Evolutionary conservation across 2,329 filamentous ascomycete genomes (phyloP).

Genomic region (Teratosphaeriaceae sp.): DNA sequence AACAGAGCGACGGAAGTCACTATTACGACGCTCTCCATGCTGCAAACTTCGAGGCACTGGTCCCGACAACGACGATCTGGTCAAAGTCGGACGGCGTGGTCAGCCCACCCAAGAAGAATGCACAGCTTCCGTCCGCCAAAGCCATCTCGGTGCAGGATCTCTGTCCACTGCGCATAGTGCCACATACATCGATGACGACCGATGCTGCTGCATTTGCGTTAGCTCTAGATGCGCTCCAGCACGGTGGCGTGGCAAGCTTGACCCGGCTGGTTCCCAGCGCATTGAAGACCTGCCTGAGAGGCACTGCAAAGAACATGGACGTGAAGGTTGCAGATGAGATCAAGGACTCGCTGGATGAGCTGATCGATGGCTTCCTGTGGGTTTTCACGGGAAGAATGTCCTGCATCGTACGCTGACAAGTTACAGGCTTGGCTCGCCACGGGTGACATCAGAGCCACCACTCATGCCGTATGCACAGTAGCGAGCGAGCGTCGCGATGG

Average conservation of each 20-base stretch:
- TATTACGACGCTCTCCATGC: conserved; percentile 23
- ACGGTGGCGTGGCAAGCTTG: conserved; percentile 20
- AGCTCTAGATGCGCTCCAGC: conserved; percentile 23
- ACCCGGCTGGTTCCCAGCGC: conserved; percentile 11
- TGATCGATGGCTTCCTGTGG: conserved; percentile 20
- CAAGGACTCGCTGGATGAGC: conserved; percentile 10
- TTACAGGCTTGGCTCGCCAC: conserved; percentile 8
- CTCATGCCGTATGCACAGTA: conserved; percentile 11
- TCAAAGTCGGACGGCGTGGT: conserved; percentile 24
- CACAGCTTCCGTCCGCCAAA: conserved; percentile 22
- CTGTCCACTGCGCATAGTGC: conserved; percentile 18
- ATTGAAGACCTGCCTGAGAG: conserved; percentile 14
- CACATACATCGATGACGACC: conserved; percentile 22
- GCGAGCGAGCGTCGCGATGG: too few species aligned
- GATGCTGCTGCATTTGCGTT: conserved; percentile 23
- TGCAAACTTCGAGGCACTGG: conserved; percentile 17
- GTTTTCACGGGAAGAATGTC: background rate
- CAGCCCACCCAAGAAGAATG: conserved; percentile 20
- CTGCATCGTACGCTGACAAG: background rate
- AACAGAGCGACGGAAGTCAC: conserved; percentile 23
- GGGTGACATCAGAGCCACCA: conserved; percentile 10
- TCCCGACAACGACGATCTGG: conserved; percentile 26
- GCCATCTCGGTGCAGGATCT: conserved; percentile 19
- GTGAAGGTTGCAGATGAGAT: conserved; percentile 13
- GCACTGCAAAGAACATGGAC: conserved; percentile 19